These are phyloP conservation scores for Aquilaria agallochum DNA, from an alignment of 441 rosid genomes.

Conservation along the genomic window DNA sequence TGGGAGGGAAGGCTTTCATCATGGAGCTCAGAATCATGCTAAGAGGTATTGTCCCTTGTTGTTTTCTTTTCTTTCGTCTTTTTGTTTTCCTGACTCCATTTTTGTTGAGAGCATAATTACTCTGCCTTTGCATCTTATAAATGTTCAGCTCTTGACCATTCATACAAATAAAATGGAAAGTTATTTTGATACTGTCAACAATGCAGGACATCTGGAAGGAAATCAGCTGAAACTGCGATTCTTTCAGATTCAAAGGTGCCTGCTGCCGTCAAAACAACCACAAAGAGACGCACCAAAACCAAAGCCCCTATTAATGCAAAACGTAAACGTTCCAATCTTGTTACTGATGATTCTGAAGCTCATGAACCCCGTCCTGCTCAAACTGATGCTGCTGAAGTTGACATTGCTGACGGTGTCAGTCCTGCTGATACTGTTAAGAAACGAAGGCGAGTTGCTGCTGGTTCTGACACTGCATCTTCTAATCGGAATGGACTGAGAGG, in stretches of 20 bases:
- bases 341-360: constrained; percentile 14
- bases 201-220: constrained; percentile 42
- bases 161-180: not conserved
- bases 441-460: constrained; percentile 68
- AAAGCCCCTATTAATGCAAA: constrained; percentile 24
- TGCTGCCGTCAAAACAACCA: constrained; percentile 12
- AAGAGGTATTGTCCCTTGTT: constrained; percentile 36
- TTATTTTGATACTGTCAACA: constrained; percentile 7
- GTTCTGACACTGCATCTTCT: constrained; percentile 28
- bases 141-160: constrained; percentile 4
- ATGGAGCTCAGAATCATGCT: constrained; percentile 22
- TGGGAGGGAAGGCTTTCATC: constrained; percentile 60
- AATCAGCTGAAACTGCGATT: constrained; percentile 40
- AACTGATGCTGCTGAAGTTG: constrained; percentile 19
- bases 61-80: constrained; percentile 13
- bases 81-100: not conserved
- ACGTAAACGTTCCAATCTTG: constrained; percentile 12
- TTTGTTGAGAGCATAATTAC: constrained; percentile 9
- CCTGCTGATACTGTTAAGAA: constrained; percentile 84
- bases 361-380: constrained; percentile 2
- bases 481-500: constrained; percentile 24
- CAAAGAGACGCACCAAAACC: constrained; percentile 12
- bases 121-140: constrained; percentile 3
- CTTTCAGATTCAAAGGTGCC: constrained; percentile 20
- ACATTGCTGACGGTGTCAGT: constrained; percentile 39